Evolutionary conservation across 192 early-diverging fungal genomes (phyloP).

Genomic region (Umbelopsis sp.): DNA sequence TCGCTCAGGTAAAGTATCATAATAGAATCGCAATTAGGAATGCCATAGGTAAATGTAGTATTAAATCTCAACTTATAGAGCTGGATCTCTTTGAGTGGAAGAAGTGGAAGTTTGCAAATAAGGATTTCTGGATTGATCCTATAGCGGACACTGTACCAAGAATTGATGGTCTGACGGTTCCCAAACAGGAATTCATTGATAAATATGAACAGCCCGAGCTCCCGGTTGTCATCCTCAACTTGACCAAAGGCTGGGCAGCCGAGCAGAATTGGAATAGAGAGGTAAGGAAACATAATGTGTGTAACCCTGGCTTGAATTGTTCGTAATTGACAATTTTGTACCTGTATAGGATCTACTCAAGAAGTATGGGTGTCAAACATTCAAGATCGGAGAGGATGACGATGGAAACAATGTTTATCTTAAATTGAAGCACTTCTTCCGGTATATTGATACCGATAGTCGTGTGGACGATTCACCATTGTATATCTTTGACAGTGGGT

Average conservation of each 20-base stretch:
- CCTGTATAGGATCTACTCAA: constrained; percentile 39
- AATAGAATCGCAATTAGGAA: not conserved
- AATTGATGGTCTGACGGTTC: constrained; percentile 55
- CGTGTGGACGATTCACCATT: constrained; percentile 72
- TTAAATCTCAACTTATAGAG: constrained; percentile 42
- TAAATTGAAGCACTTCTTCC: constrained; percentile 62
- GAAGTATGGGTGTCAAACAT: constrained; percentile 63
- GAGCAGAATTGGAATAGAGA: constrained; percentile 56
- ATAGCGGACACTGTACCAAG: constrained; percentile 52
- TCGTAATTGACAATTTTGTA: not conserved
- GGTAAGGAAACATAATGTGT: constrained; percentile 25
- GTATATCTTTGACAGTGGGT: constrained; percentile 81
- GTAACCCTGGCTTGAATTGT: not conserved
- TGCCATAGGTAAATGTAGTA: not conserved
- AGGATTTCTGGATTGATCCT: constrained; percentile 55
- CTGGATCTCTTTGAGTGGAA: constrained; percentile 66
- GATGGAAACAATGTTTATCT: constrained; percentile 70
- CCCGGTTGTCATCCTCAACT: constrained; percentile 67
- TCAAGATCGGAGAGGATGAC: constrained; percentile 83
- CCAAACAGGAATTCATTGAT: constrained; percentile 60
- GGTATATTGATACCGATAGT: constrained; percentile 52
- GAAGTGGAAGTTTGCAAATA: constrained; percentile 48
- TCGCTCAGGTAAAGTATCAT: constrained; percentile 45
- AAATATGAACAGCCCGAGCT: constrained; percentile 52
- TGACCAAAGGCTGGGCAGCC: constrained; percentile 60